Conservation (phyloP, 2,329 filamentous ascomycete genomes). For the Aspergillus sergii region DNA sequence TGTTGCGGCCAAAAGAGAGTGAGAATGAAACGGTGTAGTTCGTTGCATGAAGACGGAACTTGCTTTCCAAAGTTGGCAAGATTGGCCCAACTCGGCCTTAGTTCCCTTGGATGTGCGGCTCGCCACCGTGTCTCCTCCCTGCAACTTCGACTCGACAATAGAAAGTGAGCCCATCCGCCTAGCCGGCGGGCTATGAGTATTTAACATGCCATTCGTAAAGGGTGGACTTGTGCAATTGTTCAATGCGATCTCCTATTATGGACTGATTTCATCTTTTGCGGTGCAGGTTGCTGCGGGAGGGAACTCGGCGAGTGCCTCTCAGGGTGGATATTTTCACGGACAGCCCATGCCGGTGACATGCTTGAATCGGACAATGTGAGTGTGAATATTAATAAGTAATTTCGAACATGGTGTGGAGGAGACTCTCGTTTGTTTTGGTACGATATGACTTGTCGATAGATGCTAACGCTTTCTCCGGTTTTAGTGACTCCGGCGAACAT, state of each 20-base stretch:
- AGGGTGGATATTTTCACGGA: conserved; percentile 51
- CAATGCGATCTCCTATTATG: conserved; percentile 11
- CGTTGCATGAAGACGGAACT: background rate
- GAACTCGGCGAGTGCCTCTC: conserved; percentile 22
- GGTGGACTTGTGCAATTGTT: conserved; percentile 1
- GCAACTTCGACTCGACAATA: conserved; percentile 2
- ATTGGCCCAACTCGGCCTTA: background rate
- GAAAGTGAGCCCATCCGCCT: conserved; percentile 7
- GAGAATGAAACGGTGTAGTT: background rate
- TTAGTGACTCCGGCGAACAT: conserved; percentile 37
- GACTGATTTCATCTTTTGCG: conserved; percentile 21
- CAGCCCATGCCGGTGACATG: conserved; percentile 71
- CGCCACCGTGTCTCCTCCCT: conserved; percentile 3
- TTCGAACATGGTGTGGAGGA: background rate
- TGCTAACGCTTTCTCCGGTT: background rate
- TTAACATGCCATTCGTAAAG: conserved; percentile 3
- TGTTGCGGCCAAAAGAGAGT: background rate
- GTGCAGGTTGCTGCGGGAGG: conserved; percentile 27
- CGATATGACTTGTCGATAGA: background rate
- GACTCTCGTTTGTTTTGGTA: background rate
- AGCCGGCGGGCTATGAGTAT: conserved; percentile 5
- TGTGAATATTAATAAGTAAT: conserved; percentile 18
- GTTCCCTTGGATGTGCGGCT: conserved; percentile 1
- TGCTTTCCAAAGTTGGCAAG: background rate
- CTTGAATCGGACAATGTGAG: conserved; percentile 73